These are phyloP conservation scores for Grifola frondosa DNA, from an alignment of 1,284 basidiomycete species.

Conservation along the genomic window DNA sequence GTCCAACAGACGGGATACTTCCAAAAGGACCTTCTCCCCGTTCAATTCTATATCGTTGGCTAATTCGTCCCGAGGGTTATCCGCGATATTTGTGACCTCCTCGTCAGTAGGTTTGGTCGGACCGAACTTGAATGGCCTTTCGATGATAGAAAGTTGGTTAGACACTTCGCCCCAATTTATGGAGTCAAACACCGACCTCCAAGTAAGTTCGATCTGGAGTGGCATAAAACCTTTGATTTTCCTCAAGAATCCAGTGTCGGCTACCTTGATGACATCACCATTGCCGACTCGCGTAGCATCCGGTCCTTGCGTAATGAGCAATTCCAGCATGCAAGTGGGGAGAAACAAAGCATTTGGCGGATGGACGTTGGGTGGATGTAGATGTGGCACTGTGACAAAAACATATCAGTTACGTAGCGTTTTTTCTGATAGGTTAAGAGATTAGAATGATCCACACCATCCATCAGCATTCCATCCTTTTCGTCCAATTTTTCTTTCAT, in stretches of 20 bases:
- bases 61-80: constrained; percentile 14
- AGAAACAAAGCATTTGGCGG: constrained; percentile 32
- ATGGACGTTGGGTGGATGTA: constrained; percentile 51
- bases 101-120: constrained; percentile 46
- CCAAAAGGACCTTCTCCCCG: constrained; percentile 7
- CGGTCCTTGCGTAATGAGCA: constrained; percentile 12
- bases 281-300: background rate
- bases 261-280: background rate
- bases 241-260: constrained; percentile 38
- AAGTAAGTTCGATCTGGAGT: constrained; percentile 61
- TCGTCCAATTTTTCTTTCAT: constrained; percentile 55
- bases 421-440: too few species aligned
- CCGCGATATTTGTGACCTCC: constrained; percentile 36
- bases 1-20: constrained; percentile 9
- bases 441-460: constrained; percentile 48
- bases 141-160: constrained; percentile 1
- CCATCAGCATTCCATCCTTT: constrained; percentile 49
- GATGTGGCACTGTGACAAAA: constrained; percentile 44
- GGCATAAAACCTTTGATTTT: constrained; percentile 60
- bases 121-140: constrained; percentile 45
- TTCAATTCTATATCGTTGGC: constrained; percentile 12
- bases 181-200: constrained; percentile 48
- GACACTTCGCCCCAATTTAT: background rate
- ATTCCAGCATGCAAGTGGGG: constrained; percentile 32
- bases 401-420: background rate